Conservation (phyloP, 257 asterid species). For the Eucommia ulmoides region DNA sequence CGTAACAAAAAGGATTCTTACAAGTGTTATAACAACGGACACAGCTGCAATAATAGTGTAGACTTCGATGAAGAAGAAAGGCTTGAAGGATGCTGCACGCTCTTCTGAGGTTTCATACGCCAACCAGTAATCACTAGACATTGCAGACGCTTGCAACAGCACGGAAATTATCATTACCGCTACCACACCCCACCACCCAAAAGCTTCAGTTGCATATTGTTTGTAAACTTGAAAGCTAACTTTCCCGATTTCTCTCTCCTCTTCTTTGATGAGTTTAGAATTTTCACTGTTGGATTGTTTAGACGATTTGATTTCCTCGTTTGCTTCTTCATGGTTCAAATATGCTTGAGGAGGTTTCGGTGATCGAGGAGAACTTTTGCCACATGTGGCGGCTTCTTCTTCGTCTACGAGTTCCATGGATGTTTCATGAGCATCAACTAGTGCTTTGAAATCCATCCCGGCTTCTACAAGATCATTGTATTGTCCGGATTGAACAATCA, state of each 20-base stretch:
- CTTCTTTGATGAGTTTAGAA: constrained; percentile 83
- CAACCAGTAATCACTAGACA: constrained; percentile 88
- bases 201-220: constrained; percentile 60
- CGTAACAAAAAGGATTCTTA: constrained; percentile 37
- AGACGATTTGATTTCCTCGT: constrained; percentile 30
- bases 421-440: constrained; percentile 83
- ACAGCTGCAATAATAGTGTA: constrained; percentile 41
- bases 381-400: constrained; percentile 39
- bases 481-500: constrained; percentile 74
- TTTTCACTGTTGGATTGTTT: constrained; percentile 25
- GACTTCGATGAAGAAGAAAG: constrained; percentile 54
- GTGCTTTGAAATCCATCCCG: constrained; percentile 59
- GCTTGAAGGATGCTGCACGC: constrained; percentile 46
- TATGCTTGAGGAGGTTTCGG: constrained; percentile 28
- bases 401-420: constrained; percentile 94
- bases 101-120: constrained; percentile 70
- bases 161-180: constrained; percentile 34
- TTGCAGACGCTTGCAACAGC: constrained; percentile 63
- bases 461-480: constrained; percentile 39
- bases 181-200: constrained; percentile 74
- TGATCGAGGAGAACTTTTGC: constrained; percentile 16
- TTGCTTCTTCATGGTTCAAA: constrained; percentile 35
- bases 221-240: constrained; percentile 72
- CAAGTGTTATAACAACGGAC: constrained; percentile 28
- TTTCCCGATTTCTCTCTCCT: constrained; percentile 78